A percentile compares a stretch with the other conserved stretches of the same genome.
Evolutionary conservation across 495 filamentous ascomycete genomes (phyloP).

Genomic region (Podospora anserina): DNA sequence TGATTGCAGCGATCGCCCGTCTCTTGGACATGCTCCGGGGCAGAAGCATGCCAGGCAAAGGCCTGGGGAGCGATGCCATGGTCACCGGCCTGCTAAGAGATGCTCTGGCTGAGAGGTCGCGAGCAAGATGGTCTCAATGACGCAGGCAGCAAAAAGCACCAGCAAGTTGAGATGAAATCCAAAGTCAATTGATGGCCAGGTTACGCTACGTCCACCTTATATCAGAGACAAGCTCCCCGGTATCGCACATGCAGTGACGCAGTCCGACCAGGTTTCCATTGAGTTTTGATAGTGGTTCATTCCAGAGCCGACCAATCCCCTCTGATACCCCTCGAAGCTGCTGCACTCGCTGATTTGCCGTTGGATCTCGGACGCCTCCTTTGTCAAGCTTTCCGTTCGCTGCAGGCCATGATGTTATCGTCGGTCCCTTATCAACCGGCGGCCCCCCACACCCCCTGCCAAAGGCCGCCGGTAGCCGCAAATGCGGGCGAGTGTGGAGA

Average conservation of each 20-base stretch:
- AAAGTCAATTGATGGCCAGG: background rate
- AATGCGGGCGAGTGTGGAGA: conserved; percentile 13
- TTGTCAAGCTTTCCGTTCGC: conserved; percentile 29
- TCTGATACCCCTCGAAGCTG: background rate
- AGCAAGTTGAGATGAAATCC: background rate
- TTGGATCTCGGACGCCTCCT: conserved; percentile 13
- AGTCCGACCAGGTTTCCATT: background rate
- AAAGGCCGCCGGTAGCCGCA: conserved; percentile 35
- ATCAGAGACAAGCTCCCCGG: conserved; percentile 11
- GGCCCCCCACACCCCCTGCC: conserved; percentile 20
- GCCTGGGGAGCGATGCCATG: conserved; percentile 15
- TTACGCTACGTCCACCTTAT: background rate
- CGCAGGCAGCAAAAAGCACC: background rate
- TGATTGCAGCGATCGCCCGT: background rate
- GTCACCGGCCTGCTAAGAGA: background rate
- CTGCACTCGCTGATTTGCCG: conserved; percentile 18
- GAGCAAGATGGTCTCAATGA: background rate
- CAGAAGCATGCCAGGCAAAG: conserved; percentile 13
- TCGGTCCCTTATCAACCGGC: conserved; percentile 28
- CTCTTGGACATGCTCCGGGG: conserved; percentile 3
- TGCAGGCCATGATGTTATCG: conserved; percentile 35
- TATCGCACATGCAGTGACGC: conserved; percentile 16
- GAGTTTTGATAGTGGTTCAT: background rate
- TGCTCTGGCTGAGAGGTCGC: background rate
- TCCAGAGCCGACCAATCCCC: conserved; percentile 20